Conservation (phyloP, 768 basidiomycete species). For the Boletus rufocinnamomeus region DNA sequence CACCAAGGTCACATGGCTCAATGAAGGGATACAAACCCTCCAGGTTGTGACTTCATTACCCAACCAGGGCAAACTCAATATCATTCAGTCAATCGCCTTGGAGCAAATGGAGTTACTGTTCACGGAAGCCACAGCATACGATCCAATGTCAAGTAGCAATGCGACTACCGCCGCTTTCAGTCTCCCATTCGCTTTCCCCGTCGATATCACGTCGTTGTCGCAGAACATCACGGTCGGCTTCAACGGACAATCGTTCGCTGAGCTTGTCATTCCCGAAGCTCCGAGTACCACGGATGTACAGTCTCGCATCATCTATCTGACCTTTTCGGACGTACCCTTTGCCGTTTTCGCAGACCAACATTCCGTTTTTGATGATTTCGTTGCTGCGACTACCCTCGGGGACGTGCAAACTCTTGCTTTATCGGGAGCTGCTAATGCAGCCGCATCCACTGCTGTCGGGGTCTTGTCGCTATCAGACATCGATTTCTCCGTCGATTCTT, state of each 20-base stretch:
- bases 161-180: constrained; percentile 64
- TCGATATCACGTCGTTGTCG: constrained; percentile 63
- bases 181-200: constrained; percentile 68
- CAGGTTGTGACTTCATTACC: constrained; percentile 60
- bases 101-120: constrained; percentile 63
- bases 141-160: constrained; percentile 58
- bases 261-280: constrained; percentile 58
- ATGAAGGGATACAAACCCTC: constrained; percentile 67
- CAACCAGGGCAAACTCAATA: constrained; percentile 56
- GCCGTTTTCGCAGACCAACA: constrained; percentile 51
- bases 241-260: constrained; percentile 56
- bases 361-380: constrained; percentile 57
- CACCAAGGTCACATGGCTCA: constrained; percentile 66
- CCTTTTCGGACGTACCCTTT: constrained; percentile 62
- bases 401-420: constrained; percentile 48
- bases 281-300: constrained; percentile 63
- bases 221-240: constrained; percentile 58
- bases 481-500: constrained; percentile 56
- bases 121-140: constrained; percentile 55
- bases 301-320: constrained; percentile 58
- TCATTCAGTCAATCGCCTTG: constrained; percentile 66
- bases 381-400: constrained; percentile 60
- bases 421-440: constrained; percentile 55
- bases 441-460: constrained; percentile 67
- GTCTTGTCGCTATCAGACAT: constrained; percentile 58